Evolutionary conservation across 441 rosid genomes (phyloP), one percentile per base, ranked within the genome.

Genomic region (Corymbia citriodora): DNA sequence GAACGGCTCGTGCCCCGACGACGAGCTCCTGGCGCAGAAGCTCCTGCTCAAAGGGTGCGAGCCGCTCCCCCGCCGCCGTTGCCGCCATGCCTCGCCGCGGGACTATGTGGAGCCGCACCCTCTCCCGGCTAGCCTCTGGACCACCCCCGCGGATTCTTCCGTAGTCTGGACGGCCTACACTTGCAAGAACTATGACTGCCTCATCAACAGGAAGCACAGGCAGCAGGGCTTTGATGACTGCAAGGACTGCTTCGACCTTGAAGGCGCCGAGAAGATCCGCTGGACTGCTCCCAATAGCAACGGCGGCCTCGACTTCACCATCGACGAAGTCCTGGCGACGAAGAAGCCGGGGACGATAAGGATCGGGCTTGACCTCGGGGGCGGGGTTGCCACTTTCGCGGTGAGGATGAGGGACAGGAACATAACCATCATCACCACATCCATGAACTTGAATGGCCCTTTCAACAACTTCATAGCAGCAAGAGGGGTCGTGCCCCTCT

Each of bases 31-130:
- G 1, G 92, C 95, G 49, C 96, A 95, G 89, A 95, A 93, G 88
- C 97, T 95, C 90, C 96, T 95, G 92, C 96, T 95, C 88, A 93
- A 92, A 88, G 97, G 96, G 88, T 96, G 96, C 85, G 96, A 95
- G 92, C 96, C 97, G 4, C 95, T 96, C 79, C 96, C 96, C 4
- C 93, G 94, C 55, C 94, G 94, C 70, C 93, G 94, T 12, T 95
- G 96, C 91, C 94, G 94, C 40, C 93, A 94, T 0, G 92, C 93
- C 2, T 89, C 93, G 0, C 90, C 91, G 2, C 88, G 90, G 2
- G 33, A 89, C n/a, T 92, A 87, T 49, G 90, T 89, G 3, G 94
- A 95, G 70, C 95, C 96, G 10, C 72, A 93, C 90, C 97, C 96
- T 49, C 90, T 96, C 4, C 95, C 95, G 8, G 48, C 87, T 27